phyloP scores from a whole-genome alignment of 208 protist species.

The Trypanosoma rangeli region DNA sequence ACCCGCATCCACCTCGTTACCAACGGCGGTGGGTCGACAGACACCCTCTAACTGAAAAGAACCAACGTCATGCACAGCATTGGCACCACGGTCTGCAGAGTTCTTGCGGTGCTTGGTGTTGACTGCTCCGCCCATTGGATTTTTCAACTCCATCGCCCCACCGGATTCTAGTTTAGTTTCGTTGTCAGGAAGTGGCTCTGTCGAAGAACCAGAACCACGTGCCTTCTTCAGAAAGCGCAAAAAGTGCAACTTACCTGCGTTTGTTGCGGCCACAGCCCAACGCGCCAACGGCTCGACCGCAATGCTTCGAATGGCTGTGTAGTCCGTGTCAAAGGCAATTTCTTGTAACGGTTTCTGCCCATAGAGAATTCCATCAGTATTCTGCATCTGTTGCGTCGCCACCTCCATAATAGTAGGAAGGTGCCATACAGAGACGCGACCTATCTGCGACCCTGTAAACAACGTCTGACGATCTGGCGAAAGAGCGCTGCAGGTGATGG shows the following conservation, averaged over 20 bases:
- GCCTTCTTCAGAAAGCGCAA: conserved; percentile 55
- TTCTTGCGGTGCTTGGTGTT: not conserved
- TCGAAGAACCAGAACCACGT: conserved; percentile 9
- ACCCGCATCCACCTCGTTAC: conserved; percentile 43
- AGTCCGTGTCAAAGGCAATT: conserved; percentile 73
- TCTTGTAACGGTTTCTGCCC: conserved; percentile 64
- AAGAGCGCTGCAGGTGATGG: conserved; percentile 79
- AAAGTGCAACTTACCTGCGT: conserved; percentile 81
- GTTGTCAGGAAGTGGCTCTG: conserved; percentile 7
- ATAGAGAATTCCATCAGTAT: conserved; percentile 22
- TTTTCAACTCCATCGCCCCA: not conserved
- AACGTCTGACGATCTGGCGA: conserved; percentile 70
- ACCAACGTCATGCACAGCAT: conserved; percentile 10
- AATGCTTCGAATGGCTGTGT: conserved; percentile 83
- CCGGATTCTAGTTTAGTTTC: not conserved
- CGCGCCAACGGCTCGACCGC: conserved; percentile 66
- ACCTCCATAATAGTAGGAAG: conserved; percentile 66
- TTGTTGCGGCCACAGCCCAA: conserved; percentile 79
- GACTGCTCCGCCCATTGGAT: not conserved
- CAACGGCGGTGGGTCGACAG: conserved; percentile 64
- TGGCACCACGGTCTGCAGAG: not conserved
- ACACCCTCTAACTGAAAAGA: conserved; percentile 34
- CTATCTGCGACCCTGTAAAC: conserved; percentile 83
- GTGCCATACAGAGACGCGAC: conserved; percentile 81
- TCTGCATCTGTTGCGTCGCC: conserved; percentile 21